These are phyloP conservation scores for Asterella californica DNA, from an alignment of 225 moss, liverwort and hornwort species.

Conservation along the genomic window DNA sequence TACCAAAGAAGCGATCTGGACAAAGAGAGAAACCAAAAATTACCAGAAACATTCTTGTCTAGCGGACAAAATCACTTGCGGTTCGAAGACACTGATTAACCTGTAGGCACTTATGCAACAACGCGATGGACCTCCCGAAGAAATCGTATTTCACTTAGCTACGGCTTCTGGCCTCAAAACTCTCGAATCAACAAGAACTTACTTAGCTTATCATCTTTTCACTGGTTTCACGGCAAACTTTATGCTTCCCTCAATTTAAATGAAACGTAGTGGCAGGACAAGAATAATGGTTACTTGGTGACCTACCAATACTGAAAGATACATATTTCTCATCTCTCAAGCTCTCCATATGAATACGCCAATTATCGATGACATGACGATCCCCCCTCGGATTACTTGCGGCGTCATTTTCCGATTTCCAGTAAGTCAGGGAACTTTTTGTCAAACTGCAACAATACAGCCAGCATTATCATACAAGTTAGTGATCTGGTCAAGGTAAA, in stretches of 20 bases:
- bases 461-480: neutral
- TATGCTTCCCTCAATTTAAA: neutral
- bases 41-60: neutral
- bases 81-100: neutral
- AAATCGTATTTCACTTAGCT: neutral
- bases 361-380: conserved; percentile 26
- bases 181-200: neutral
- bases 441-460: conserved; percentile 21
- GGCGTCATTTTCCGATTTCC: conserved; percentile 38
- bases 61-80: neutral
- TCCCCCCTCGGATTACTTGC: conserved; percentile 27
- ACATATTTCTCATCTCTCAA: conserved; percentile 31
- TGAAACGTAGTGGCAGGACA: neutral
- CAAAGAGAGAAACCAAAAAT: neutral
- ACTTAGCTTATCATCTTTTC: too few species aligned
- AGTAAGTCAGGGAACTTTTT: conserved; percentile 23
- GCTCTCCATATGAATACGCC: conserved; percentile 29
- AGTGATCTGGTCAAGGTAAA: neutral
- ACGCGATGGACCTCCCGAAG: too few species aligned
- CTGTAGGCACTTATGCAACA: too few species aligned
- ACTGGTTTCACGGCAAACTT: neutral
- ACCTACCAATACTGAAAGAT: conserved; percentile 38
- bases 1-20: neutral
- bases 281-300: too few species aligned
- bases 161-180: neutral